phyloP scores from a whole-genome alignment of 768 basidiomycete genomes.

The Podaxis sp. region DNA sequence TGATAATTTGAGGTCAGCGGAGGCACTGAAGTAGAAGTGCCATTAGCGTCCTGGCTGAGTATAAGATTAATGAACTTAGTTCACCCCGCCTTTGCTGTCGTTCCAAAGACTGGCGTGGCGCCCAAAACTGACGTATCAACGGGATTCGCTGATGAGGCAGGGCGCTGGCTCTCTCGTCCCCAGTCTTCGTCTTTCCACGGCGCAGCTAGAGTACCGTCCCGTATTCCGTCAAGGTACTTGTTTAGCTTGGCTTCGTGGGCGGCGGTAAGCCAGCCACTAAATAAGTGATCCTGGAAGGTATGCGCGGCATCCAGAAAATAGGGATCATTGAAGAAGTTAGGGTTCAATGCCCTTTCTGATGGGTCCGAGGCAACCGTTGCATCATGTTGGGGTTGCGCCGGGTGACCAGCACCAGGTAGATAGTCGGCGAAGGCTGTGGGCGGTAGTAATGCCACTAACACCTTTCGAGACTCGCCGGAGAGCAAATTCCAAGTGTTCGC shows the following conservation, averaged over 20 bases:
- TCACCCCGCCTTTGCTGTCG: conserved; percentile 31
- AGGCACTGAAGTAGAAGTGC: conserved; percentile 28
- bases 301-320: conserved; percentile 54
- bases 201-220: conserved; percentile 46
- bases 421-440: conserved; percentile 43
- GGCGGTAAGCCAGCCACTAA: conserved; percentile 48
- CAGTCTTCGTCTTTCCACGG: conserved; percentile 68
- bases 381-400: conserved; percentile 37
- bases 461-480: conserved; percentile 37
- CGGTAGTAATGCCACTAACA: conserved; percentile 42
- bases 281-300: conserved; percentile 63
- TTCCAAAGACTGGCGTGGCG: conserved; percentile 17
- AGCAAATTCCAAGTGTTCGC: conserved; percentile 44
- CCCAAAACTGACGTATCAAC: conserved; percentile 10
- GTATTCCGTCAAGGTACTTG: conserved; percentile 43
- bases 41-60: background rate
- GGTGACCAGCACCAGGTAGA: conserved; percentile 23
- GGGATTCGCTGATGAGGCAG: conserved; percentile 13
- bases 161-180: conserved; percentile 41
- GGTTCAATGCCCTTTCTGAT: conserved; percentile 28
- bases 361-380: conserved; percentile 10
- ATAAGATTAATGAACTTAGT: conserved; percentile 5
- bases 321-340: conserved; percentile 46
- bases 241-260: conserved; percentile 40
- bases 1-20: conserved; percentile 43